Percentiles rank a stretch among this genome's conserved stretches.
Conservation (phyloP, 106 monocot genomes). For the Iris macrosiphon region DNA sequence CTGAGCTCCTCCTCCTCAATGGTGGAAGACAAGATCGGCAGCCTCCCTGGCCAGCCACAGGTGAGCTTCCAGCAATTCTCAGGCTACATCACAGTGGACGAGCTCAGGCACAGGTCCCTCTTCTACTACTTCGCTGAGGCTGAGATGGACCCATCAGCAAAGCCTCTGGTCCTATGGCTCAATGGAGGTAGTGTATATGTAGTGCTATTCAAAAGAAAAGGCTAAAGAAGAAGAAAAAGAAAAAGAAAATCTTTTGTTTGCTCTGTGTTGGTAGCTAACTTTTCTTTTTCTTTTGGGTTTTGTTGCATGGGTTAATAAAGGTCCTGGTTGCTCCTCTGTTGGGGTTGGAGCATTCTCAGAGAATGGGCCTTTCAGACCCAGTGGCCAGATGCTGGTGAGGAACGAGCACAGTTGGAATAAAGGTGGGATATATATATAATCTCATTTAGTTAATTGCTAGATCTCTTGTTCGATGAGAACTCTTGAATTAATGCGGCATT, state of each 20-base stretch:
- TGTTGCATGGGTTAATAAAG: conserved; percentile 40
- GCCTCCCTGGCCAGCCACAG: conserved; percentile 86
- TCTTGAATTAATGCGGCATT: too few relatives aligned
- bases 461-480: too few relatives aligned
- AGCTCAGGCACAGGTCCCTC: conserved; percentile 45
- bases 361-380: conserved; percentile 97
- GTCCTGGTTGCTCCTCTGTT: conserved; percentile 95
- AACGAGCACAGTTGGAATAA: conserved; percentile 99
- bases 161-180: conserved; percentile 93
- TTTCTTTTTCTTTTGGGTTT: not conserved
- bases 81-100: conserved; percentile 81
- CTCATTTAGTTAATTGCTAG: too few relatives aligned
- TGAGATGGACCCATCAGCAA: conserved; percentile 57
- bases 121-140: conserved; percentile 99
- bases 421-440: too few relatives aligned
- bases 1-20: conserved; percentile 11
- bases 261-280: not conserved
- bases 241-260: not conserved
- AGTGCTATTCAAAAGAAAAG: not conserved
- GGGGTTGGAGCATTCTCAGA: conserved; percentile 99
- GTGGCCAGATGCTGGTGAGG: conserved; percentile 53
- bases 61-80: conserved; percentile 84
- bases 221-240: not conserved
- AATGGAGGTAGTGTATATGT: conserved; percentile 66
- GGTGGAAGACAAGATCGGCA: conserved; percentile 47